These are phyloP conservation scores for Beauveria medogensis DNA, from an alignment of 2,329 filamentous ascomycete genomes.

Conservation along the genomic window DNA sequence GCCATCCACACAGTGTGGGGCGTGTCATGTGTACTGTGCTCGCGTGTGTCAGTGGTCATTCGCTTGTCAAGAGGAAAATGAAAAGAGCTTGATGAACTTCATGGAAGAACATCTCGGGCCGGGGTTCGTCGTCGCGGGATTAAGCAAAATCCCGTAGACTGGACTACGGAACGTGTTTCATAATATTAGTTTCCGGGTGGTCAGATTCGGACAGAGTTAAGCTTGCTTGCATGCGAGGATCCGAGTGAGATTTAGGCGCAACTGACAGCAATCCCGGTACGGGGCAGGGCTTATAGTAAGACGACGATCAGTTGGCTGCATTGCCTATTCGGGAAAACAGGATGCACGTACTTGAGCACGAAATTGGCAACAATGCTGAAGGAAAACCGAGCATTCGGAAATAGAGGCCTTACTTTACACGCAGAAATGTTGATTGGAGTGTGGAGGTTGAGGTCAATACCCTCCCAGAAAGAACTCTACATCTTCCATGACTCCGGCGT, in stretches of 20 bases:
- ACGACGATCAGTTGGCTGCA: slow-evolving; percentile 4
- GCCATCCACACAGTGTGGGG: neutral
- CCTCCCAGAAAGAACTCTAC: too few relatives aligned
- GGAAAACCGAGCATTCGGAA: neutral
- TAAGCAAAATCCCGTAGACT: neutral
- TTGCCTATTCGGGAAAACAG: slow-evolving; percentile 3
- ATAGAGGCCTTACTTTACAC: neutral
- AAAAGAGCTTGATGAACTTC: too few relatives aligned
- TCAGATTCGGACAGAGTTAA: neutral
- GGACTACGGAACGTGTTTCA: neutral
- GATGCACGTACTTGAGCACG: neutral
- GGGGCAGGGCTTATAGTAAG: slow-evolving; percentile 4
- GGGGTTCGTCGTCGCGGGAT: slow-evolving; percentile 1
- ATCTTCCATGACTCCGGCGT: too few relatives aligned
- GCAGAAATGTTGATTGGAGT: too few relatives aligned
- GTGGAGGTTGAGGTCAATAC: too few relatives aligned
- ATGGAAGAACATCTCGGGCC: neutral
- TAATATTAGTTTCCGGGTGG: neutral
- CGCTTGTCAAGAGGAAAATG: too few relatives aligned
- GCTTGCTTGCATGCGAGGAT: neutral
- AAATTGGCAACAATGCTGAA: too few relatives aligned
- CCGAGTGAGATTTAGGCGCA: slow-evolving; percentile 6
- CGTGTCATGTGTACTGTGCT: neutral
- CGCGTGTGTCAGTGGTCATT: too few relatives aligned
- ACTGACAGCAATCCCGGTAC: neutral